phyloP scores from a whole-genome alignment of 2,329 filamentous ascomycete species.

The Aspergillus pseudoterreus region DNA sequence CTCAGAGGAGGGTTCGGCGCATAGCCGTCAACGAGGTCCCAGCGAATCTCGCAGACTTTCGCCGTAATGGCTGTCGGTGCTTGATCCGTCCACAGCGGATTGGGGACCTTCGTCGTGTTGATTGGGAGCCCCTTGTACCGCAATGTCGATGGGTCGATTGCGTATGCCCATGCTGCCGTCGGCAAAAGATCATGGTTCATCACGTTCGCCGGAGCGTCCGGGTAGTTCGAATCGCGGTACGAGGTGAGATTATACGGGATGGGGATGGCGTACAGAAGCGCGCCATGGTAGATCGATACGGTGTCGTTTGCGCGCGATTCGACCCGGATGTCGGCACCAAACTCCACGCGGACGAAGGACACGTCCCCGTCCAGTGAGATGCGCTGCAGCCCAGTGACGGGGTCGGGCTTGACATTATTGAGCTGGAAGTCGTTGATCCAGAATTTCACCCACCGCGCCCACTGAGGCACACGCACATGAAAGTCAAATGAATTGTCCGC shows the following conservation, averaged over 20 bases:
- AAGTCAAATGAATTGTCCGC: conserved; percentile 39
- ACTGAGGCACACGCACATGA: conserved; percentile 45
- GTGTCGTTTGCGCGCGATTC: conserved; percentile 41
- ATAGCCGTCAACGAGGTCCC: conserved; percentile 32
- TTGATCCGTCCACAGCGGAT: conserved; percentile 27
- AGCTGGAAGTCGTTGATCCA: background rate
- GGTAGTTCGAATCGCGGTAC: background rate
- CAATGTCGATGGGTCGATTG: conserved; percentile 33
- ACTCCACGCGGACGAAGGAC: conserved; percentile 21
- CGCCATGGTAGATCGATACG: conserved; percentile 43
- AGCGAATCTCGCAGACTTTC: conserved; percentile 34
- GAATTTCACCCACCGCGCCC: conserved; percentile 30
- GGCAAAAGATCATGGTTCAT: conserved; percentile 37
- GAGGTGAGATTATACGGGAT: conserved; percentile 26
- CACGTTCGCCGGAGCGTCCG: conserved; percentile 17
- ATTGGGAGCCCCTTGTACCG: conserved; percentile 22
- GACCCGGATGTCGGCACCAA: conserved; percentile 19
- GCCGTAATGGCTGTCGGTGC: conserved; percentile 37
- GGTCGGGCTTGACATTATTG: conserved; percentile 1
- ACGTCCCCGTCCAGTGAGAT: conserved; percentile 16
- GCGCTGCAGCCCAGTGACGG: conserved; percentile 11
- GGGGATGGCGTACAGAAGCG: conserved; percentile 43
- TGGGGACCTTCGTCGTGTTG: conserved; percentile 12
- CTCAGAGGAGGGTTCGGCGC: conserved; percentile 30
- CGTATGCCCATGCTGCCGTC: conserved; percentile 24